Evolutionary conservation across 805 yeast species (phyloP).

Genomic region (Teunomyces pallodes): DNA sequence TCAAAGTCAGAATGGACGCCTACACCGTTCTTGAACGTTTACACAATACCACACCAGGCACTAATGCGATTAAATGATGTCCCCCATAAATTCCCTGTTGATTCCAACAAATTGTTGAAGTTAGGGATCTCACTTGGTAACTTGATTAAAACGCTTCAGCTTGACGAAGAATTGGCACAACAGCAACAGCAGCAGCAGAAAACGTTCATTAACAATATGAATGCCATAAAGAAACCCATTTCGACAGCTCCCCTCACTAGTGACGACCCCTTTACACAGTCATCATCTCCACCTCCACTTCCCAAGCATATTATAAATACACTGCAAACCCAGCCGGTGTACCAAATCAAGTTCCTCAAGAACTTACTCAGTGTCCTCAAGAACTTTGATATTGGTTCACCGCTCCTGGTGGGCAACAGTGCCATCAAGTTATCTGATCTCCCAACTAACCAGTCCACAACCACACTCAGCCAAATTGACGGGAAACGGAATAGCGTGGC

Average conservation of each 20-base stretch:
- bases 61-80: conserved; percentile 22
- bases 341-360: conserved; percentile 33
- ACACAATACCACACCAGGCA: conserved; percentile 17
- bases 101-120: conserved; percentile 36
- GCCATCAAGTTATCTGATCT: conserved; percentile 7
- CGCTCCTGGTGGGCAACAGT: neutral
- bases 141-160: conserved; percentile 32
- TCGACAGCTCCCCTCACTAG: neutral
- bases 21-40: conserved; percentile 30
- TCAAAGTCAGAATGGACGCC: conserved; percentile 11
- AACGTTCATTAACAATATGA: conserved; percentile 12
- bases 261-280: conserved; percentile 8
- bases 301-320: conserved; percentile 10
- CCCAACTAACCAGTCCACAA: conserved; percentile 10
- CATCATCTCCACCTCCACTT: neutral
- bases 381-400: conserved; percentile 38
- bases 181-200: conserved; percentile 23
- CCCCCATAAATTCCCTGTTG: conserved; percentile 27
- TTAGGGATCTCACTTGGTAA: conserved; percentile 43
- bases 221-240: conserved; percentile 7
- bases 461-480: conserved; percentile 13
- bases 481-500: conserved; percentile 1
- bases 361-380: conserved; percentile 33
- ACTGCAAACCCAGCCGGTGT: conserved; percentile 19
- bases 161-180: conserved; percentile 30